Evolutionary conservation across 495 filamentous ascomycete genomes (phyloP).

Genomic region (Penicillium cinerascens): DNA sequence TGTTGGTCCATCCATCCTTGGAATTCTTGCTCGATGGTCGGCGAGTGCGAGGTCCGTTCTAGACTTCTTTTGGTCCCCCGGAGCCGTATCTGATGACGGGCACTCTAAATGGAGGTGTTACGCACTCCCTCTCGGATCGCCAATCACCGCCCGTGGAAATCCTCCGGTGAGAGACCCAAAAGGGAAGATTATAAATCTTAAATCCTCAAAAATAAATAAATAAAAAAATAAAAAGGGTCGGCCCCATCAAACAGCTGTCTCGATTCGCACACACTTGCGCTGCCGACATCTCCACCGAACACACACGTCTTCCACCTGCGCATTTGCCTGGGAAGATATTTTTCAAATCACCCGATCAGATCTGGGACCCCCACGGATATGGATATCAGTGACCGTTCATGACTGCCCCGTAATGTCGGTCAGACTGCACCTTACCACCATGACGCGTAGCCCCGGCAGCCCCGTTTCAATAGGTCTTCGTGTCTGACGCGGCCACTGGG

Average conservation of each 20-base stretch:
- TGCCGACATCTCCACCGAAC: slow-evolving; percentile 11
- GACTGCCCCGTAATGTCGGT: background rate
- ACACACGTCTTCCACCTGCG: slow-evolving; percentile 9
- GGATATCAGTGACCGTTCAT: background rate
- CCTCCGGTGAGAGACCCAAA: too few relatives aligned
- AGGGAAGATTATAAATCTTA: too few relatives aligned
- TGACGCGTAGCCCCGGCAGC: background rate
- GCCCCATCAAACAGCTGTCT: background rate
- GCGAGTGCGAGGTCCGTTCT: too few relatives aligned
- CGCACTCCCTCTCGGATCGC: slow-evolving; percentile 2
- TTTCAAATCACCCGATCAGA: background rate
- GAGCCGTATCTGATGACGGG: background rate
- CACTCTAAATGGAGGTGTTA: background rate
- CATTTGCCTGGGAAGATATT: background rate
- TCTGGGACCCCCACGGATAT: too few relatives aligned
- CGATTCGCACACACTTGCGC: slow-evolving; percentile 20
- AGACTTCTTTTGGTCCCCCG: too few relatives aligned
- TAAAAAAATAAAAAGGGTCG: slow-evolving; percentile 1
- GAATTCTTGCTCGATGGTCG: too few relatives aligned
- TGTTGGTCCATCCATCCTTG: too few relatives aligned
- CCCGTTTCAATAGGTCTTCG: background rate
- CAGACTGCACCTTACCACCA: background rate
- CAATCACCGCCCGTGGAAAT: slow-evolving; percentile 14
- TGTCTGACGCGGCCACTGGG: background rate
- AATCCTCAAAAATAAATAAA: slow-evolving; percentile 9